These are phyloP conservation scores for Rutidosis leptorrhynchoides DNA, from an alignment of 129 eudicot genomes.

Conservation along the genomic window DNA sequence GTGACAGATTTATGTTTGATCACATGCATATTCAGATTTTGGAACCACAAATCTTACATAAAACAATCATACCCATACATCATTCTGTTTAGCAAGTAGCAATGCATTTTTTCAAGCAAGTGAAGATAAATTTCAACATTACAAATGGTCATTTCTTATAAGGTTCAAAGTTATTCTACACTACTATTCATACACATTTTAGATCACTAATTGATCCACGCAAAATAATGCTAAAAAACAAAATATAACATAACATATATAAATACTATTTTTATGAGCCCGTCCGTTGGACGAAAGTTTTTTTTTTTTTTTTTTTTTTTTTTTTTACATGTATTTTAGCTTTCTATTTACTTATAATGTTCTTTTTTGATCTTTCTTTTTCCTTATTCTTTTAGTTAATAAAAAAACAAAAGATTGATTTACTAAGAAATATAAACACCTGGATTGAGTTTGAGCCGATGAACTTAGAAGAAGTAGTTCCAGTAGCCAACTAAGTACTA, in stretches of 20 bases:
- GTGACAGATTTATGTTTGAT: too few relatives aligned
- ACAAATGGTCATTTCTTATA: too few relatives aligned
- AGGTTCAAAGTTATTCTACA: too few relatives aligned
- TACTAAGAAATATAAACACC: slow-evolving; percentile 36
- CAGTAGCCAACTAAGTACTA: not conserved
- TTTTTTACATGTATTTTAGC: slow-evolving; percentile 16
- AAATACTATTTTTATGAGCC: too few relatives aligned
- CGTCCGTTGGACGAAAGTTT: too few relatives aligned
- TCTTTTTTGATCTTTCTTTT: slow-evolving; percentile 8
- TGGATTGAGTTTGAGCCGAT: slow-evolving; percentile 20
- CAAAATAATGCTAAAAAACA: too few relatives aligned
- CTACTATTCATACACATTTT: too few relatives aligned
- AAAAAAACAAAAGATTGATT: slow-evolving; percentile 23
- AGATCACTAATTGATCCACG: too few relatives aligned
- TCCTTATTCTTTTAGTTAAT: slow-evolving; percentile 24
- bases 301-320: too few relatives aligned
- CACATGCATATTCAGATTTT: too few relatives aligned
- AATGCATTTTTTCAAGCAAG: not conserved
- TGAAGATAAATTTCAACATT: not conserved
- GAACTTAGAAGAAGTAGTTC: slow-evolving; percentile 21
- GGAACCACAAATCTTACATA: not conserved
- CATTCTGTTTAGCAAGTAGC: not conserved
- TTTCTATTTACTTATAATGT: slow-evolving; percentile 27
- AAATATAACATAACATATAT: too few relatives aligned
- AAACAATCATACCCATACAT: not conserved